Evolutionary conservation across 1,139 yeast genomes (phyloP).

Genomic region (Pichia terricola): DNA sequence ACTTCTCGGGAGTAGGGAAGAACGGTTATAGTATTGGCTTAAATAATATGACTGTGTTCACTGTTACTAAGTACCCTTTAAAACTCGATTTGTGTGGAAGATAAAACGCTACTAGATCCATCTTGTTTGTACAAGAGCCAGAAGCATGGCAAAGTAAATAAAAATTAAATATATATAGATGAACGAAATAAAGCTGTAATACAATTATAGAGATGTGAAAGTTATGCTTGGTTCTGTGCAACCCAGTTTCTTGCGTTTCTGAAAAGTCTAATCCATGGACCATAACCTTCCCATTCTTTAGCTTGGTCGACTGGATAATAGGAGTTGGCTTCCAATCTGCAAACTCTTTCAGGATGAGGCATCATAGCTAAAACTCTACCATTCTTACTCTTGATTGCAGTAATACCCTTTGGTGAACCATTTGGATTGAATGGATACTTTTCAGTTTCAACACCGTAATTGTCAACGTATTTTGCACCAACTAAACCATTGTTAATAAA

Average conservation of each 20-base stretch:
- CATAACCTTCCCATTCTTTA: constrained; percentile 59
- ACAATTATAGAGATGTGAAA: too few relatives aligned
- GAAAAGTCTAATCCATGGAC: constrained; percentile 95
- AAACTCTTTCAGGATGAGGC: constrained; percentile 99
- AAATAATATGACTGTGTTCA: too few relatives aligned
- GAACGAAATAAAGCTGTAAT: too few relatives aligned
- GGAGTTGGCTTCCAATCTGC: constrained; percentile 79
- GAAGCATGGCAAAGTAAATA: too few relatives aligned
- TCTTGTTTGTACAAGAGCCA: too few relatives aligned
- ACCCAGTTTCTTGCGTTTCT: constrained; percentile 95
- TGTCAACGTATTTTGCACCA: constrained; percentile 76
- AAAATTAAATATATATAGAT: too few relatives aligned
- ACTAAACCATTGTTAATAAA: constrained; percentile 44
- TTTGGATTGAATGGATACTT: constrained; percentile 92
- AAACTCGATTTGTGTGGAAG: too few relatives aligned
- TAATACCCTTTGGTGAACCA: constrained; percentile 89
- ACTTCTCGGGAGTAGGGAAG: too few relatives aligned
- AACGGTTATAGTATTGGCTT: too few relatives aligned
- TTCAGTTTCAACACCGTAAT: constrained; percentile 77
- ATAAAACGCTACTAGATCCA: too few relatives aligned
- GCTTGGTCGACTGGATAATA: constrained; percentile 76
- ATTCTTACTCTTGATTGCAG: constrained; percentile 82
- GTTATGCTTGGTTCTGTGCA: too few relatives aligned
- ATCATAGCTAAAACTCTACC: constrained; percentile 97
- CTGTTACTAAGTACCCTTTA: too few relatives aligned